Conservation (phyloP, 176 grass and related monocot genomes). For the Musa acuminata region DNA sequence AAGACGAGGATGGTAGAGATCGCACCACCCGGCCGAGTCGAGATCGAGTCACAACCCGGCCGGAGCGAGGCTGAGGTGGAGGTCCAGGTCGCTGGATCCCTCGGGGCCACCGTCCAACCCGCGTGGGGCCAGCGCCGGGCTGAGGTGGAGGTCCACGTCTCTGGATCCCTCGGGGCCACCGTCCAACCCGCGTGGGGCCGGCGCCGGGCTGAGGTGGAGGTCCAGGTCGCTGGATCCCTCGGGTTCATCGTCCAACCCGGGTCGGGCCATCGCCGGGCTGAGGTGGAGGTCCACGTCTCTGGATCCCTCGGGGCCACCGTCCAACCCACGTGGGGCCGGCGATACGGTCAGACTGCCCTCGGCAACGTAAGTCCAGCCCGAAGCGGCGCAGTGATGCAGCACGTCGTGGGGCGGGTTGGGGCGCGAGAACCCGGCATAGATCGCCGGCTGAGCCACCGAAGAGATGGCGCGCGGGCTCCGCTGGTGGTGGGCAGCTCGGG, state of each 20-base stretch:
- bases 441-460: too few relatives aligned
- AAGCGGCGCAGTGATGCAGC: background rate
- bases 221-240: background rate
- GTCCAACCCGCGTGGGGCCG: background rate
- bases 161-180: background rate
- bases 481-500: background rate
- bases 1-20: too few relatives aligned
- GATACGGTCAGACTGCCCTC: background rate
- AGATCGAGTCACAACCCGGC: background rate
- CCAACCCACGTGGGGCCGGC: background rate
- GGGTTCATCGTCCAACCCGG: background rate
- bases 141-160: background rate
- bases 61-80: background rate
- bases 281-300: background rate
- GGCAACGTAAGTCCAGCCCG: background rate
- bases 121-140: background rate
- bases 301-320: background rate
- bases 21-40: background rate
- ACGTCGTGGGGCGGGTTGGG: background rate
- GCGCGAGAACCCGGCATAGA: too few relatives aligned
- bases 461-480: too few relatives aligned
- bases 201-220: background rate
- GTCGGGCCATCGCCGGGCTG: background rate
- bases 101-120: background rate
- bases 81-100: background rate